A percentile compares a stretch with the other conserved stretches of the same genome.
Evolutionary conservation across 306 rosid genomes (phyloP).

Genomic region (Lathyrus oleraceus): DNA sequence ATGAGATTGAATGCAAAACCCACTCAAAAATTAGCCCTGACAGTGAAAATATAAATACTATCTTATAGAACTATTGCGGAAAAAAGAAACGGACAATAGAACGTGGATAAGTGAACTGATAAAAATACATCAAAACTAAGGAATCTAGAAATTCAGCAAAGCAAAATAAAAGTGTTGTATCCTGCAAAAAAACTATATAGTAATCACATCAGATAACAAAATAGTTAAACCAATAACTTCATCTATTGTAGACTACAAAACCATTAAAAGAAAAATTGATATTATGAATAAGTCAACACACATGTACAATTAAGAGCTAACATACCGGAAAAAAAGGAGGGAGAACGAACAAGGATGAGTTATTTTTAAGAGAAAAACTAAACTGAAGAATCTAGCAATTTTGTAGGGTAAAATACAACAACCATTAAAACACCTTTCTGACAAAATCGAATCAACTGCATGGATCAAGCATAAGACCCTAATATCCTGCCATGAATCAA

Average conservation of each 20-base stretch:
- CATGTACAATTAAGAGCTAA: neutral
- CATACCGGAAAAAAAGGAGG: neutral
- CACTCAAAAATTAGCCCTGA: neutral
- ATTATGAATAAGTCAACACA: conserved; percentile 23
- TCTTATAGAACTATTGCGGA: neutral
- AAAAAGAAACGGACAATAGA: conserved; percentile 11
- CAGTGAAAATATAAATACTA: conserved; percentile 23
- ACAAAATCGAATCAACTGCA: neutral
- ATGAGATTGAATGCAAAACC: conserved; percentile 23
- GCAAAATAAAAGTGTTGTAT: neutral
- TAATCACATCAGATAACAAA: conserved; percentile 9
- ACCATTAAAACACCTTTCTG: neutral
- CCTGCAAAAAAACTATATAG: neutral
- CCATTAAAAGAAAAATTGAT: conserved; percentile 5
- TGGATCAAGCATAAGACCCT: neutral
- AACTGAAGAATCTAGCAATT: neutral
- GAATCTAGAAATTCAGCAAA: neutral
- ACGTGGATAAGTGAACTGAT: conserved; percentile 8
- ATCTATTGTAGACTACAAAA: conserved; percentile 14
- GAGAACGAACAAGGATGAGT: neutral
- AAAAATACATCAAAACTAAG: neutral
- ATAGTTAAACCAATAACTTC: conserved; percentile 7
- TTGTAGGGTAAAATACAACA: conserved; percentile 2
- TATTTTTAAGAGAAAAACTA: neutral
- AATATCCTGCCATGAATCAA: neutral